Conservation (phyloP, 2,329 filamentous ascomycete genomes). For the Aspergillus unguis region DNA sequence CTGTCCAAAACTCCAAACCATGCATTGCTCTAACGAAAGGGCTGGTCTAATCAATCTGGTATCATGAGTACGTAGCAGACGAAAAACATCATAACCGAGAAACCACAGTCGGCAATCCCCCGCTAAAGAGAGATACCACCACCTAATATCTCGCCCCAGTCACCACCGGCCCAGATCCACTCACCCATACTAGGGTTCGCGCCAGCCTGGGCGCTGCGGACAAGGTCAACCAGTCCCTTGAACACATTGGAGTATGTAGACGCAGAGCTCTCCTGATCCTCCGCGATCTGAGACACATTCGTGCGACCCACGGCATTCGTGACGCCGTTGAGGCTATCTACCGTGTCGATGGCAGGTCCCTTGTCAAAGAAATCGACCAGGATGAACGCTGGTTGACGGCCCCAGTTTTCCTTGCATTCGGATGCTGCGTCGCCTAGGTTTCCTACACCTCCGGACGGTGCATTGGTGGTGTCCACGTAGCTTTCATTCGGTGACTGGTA, state of each 20-base stretch:
- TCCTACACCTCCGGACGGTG: conserved; percentile 55
- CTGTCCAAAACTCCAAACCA: conserved; percentile 8
- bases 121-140: conserved; percentile 37
- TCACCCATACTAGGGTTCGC: conserved; percentile 39
- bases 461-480: conserved; percentile 64
- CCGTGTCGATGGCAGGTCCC: conserved; percentile 65
- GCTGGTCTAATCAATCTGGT: conserved; percentile 7
- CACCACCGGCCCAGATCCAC: conserved; percentile 45
- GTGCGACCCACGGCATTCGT: conserved; percentile 44
- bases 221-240: conserved; percentile 38
- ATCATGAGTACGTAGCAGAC: not conserved
- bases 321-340: conserved; percentile 66
- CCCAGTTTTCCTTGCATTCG: conserved; percentile 57
- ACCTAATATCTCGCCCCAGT: conserved; percentile 40
- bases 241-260: conserved; percentile 36
- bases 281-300: conserved; percentile 27
- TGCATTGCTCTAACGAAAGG: conserved; percentile 5
- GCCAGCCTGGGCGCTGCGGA: conserved; percentile 35
- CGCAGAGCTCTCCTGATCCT: conserved; percentile 22
- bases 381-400: conserved; percentile 65
- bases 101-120: not conserved
- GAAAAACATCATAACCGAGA: not conserved
- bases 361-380: conserved; percentile 78
- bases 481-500: conserved; percentile 62
- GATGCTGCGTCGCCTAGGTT: conserved; percentile 49